Evolutionary conservation across 2,329 filamentous ascomycete species (phyloP), one percentile per base, ranked within the genome.

Genomic region (Calonectria multiphialidica): DNA sequence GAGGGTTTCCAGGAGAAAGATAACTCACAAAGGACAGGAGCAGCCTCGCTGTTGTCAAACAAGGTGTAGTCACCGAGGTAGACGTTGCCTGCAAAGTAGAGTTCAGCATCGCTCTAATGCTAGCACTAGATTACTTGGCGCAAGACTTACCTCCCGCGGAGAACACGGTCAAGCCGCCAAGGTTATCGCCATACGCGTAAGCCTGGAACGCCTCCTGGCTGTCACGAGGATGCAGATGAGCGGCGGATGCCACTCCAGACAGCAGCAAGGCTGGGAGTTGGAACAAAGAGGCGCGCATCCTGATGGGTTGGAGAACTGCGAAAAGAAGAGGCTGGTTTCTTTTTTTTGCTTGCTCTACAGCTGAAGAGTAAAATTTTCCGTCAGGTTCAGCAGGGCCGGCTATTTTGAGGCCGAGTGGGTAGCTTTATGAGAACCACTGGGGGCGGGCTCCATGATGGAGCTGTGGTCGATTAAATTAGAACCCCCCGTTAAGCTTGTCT

Each of bases 1-100:
- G 12, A 40, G 40, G 12, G 13, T 10, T 16, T 33, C 10, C 28
- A n/a, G 18, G 21, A 5, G 25, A 18, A 12, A 16, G 6, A 8
- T 5, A 59, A 61, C 71, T 42, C 21, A 71, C 68, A 66, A 12
- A 71, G 16, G 53, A 71, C 63, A 25, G 71, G 67, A 33, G 71
- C 68, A 61, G 71, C 71, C 21, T 73, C 40, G 21, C n/a, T 44
- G 49, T 73, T 53, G 47, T 64, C 44, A 4, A 67, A 59, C 5
- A 33, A 12, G 15, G 40, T 66, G 47, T 70, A 73, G 42, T 73
- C 68, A n/a, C 71, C 71, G 13, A 73, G 21, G 30, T 53, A 70
- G 23, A 65, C 62, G 23, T 65, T 65, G 23, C 63, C 71, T 70
- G 35, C 8, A 12, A 18, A 44, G 9, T 12, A 21, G 6, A 62